Conservation (phyloP, 2,329 filamentous ascomycete species). For the Fusarium nanum region DNA sequence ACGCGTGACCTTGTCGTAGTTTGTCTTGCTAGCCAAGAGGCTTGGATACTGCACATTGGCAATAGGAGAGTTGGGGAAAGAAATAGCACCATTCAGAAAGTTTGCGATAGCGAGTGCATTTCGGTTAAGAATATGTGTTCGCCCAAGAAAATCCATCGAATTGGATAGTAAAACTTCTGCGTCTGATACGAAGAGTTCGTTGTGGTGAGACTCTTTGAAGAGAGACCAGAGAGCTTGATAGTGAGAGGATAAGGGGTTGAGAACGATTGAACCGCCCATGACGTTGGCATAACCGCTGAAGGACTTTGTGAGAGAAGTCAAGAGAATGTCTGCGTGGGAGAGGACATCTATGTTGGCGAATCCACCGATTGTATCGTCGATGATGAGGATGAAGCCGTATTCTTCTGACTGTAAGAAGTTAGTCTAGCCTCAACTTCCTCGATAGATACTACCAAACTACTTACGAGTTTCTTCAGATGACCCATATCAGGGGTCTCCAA, state of each 20-base stretch:
- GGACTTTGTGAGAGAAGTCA: slow-evolving; percentile 67
- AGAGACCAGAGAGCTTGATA: slow-evolving; percentile 53
- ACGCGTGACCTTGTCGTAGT: slow-evolving; percentile 54
- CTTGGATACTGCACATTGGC: slow-evolving; percentile 59
- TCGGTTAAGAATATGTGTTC: slow-evolving; percentile 55
- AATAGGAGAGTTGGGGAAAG: slow-evolving; percentile 52
- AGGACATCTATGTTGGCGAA: slow-evolving; percentile 65
- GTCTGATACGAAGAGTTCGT: slow-evolving; percentile 62
- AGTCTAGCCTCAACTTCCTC: not conserved
- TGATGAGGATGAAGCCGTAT: slow-evolving; percentile 58
- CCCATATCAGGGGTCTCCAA: slow-evolving; percentile 50
- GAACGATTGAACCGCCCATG: slow-evolving; percentile 62
- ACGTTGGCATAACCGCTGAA: slow-evolving; percentile 68
- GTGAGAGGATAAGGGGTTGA: slow-evolving; percentile 60
- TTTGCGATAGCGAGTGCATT: slow-evolving; percentile 58
- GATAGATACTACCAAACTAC: slow-evolving; percentile 29
- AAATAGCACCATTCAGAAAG: slow-evolving; percentile 50
- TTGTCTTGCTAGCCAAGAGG: slow-evolving; percentile 48
- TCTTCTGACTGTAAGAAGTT: slow-evolving; percentile 51
- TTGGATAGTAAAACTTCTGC: slow-evolving; percentile 59
- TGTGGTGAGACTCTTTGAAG: slow-evolving; percentile 49
- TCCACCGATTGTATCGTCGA: slow-evolving; percentile 62
- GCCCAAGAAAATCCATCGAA: slow-evolving; percentile 56
- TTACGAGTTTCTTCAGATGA: slow-evolving; percentile 55
- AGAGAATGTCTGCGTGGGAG: slow-evolving; percentile 59